Percentiles rank a stretch among this genome's conserved stretches.
Conservation (phyloP, 352 stramenopile species). For the Peronosclerospora sorghi region DNA sequence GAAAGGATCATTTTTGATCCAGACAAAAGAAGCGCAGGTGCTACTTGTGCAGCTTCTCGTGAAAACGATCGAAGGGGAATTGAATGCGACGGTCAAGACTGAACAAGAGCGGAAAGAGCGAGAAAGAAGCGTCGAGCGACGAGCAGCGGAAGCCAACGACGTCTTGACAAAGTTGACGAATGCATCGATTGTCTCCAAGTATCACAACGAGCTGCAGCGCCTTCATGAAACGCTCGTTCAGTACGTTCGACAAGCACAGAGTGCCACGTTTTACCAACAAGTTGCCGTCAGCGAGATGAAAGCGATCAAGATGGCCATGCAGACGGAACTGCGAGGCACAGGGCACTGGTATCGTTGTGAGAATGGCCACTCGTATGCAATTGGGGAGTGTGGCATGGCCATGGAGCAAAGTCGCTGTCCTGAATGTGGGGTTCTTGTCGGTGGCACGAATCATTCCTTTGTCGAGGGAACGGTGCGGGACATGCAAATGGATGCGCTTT, state of each 20-base stretch:
- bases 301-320: constrained; percentile 25
- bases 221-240: constrained; percentile 1
- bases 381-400: constrained; percentile 69
- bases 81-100: constrained; percentile 7
- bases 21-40: constrained; percentile 11
- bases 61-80: constrained; percentile 7
- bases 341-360: constrained; percentile 67
- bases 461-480: constrained; percentile 7
- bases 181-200: constrained; percentile 4
- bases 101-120: constrained; percentile 8
- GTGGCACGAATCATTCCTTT: constrained; percentile 32
- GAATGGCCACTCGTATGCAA: constrained; percentile 78
- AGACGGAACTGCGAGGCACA: constrained; percentile 17
- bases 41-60: constrained; percentile 21
- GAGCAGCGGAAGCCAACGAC: background rate
- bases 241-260: constrained; percentile 7
- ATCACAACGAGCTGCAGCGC: constrained; percentile 2
- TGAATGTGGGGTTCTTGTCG: constrained; percentile 58
- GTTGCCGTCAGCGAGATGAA: constrained; percentile 20
- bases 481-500: constrained; percentile 12
- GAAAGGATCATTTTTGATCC: constrained; percentile 4
- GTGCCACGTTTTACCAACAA: constrained; percentile 20
- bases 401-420: constrained; percentile 54
- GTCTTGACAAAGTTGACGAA: background rate
- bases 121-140: background rate